Evolutionary conservation across 371 early-diverging fungal species (phyloP).

Genomic region (Dichotomocladium elegans): DNA sequence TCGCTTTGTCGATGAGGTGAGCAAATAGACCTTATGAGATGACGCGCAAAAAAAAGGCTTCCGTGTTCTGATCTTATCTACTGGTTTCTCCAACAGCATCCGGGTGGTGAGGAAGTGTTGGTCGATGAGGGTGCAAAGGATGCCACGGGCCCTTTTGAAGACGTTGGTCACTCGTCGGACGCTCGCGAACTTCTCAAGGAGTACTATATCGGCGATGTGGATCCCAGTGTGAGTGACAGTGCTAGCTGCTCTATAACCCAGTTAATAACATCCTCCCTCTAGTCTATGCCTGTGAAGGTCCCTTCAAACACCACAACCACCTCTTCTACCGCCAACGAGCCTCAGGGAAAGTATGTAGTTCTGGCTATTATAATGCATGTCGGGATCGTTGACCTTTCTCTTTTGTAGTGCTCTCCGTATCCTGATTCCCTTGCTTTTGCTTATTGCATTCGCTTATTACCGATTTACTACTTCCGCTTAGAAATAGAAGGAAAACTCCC

Average conservation of each 20-base stretch:
- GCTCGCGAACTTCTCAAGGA: conserved; percentile 78
- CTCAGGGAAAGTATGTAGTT: conserved; percentile 47
- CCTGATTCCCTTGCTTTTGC: conserved; percentile 24
- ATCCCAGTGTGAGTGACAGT: conserved; percentile 48
- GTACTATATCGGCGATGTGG: conserved; percentile 72
- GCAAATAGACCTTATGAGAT: too few relatives aligned
- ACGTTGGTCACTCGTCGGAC: conserved; percentile 93
- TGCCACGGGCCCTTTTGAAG: conserved; percentile 92
- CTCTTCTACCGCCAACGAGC: conserved; percentile 11
- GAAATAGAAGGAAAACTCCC: background rate
- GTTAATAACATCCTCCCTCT: too few relatives aligned
- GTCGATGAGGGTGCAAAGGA: conserved; percentile 81
- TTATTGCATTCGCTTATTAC: conserved; percentile 26
- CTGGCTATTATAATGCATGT: background rate
- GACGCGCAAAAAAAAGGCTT: background rate
- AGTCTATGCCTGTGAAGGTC: conserved; percentile 35
- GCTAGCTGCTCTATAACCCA: too few relatives aligned
- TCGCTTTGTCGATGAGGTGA: conserved; percentile 69
- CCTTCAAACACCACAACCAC: conserved; percentile 4
- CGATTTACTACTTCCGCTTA: too few relatives aligned
- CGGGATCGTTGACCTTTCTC: background rate
- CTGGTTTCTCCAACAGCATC: conserved; percentile 56
- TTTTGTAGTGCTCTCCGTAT: conserved; percentile 35
- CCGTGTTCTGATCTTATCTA: background rate
- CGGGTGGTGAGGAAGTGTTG: conserved; percentile 81